phyloP scores from a whole-genome alignment of 345 rosid genomes.

The Arabidopsis thaliana region TAIR10.1 NC_003074.8:3410501-3411000 shows the following conservation, averaged over 20 bases:
- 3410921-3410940: neutral
- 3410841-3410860: neutral
- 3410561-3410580: constrained; percentile 67
- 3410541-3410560: constrained; percentile 70
- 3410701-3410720: neutral
- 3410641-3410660: neutral
- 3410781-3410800: too few species aligned
- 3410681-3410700: neutral
- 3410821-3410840: neutral
- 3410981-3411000: neutral
- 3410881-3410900: neutral
- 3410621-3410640: constrained; percentile 54
- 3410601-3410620: constrained; percentile 56
- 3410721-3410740: neutral
- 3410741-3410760: neutral
- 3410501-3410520: constrained; percentile 80
- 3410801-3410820: neutral
- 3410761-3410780: neutral
- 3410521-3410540: constrained; percentile 68
- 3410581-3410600: constrained; percentile 53
- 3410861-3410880: neutral
- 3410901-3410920: neutral
- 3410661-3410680: neutral
- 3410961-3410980: neutral
- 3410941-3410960: neutral